Percentiles rank a stretch among this genome's conserved stretches.
These are phyloP conservation scores for Colletotrichum orchidophilum DNA, from an alignment of 2,329 filamentous ascomycete genomes.

Conservation along the genomic window DNA sequence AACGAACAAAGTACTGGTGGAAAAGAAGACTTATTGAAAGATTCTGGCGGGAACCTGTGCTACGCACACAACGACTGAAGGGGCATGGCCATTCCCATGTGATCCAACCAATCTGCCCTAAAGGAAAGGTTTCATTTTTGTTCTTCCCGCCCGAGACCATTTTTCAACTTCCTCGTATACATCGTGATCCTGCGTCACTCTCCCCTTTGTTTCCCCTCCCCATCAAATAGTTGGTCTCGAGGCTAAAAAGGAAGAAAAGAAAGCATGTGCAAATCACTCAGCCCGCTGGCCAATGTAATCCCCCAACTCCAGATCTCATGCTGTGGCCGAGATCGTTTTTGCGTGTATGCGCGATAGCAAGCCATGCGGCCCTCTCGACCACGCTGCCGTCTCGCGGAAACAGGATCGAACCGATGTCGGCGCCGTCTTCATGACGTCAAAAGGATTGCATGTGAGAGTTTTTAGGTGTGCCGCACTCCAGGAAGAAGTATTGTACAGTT, in stretches of 20 bases:
- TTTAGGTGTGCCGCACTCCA: constrained; percentile 27
- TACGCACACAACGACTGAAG: constrained; percentile 18
- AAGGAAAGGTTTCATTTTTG: constrained; percentile 18
- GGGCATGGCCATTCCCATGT: constrained; percentile 29
- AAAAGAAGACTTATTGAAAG: constrained; percentile 29
- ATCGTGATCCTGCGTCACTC: constrained; percentile 21
- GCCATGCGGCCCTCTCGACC: constrained; percentile 16
- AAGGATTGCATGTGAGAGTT: constrained; percentile 10
- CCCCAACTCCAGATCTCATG: constrained; percentile 33
- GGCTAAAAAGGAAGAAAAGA: constrained; percentile 10
- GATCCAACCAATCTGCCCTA: constrained; percentile 27
- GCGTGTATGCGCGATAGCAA: constrained; percentile 25
- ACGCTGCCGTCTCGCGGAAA: constrained; percentile 12
- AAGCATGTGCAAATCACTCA: constrained; percentile 33
- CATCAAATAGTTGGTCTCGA: constrained; percentile 14
- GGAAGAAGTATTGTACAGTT: constrained; percentile 34
- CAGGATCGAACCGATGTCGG: constrained; percentile 7
- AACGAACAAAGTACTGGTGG: background rate
- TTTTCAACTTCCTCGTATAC: constrained; percentile 17
- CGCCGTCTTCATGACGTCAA: constrained; percentile 21
- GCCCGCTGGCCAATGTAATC: constrained; percentile 31
- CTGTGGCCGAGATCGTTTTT: constrained; percentile 24
- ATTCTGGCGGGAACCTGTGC: constrained; percentile 27
- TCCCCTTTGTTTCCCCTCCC: background rate
- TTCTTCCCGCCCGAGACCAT: constrained; percentile 11